Evolutionary conservation across 495 filamentous ascomycete genomes (phyloP).

Genomic region (Podospora conica): DNA sequence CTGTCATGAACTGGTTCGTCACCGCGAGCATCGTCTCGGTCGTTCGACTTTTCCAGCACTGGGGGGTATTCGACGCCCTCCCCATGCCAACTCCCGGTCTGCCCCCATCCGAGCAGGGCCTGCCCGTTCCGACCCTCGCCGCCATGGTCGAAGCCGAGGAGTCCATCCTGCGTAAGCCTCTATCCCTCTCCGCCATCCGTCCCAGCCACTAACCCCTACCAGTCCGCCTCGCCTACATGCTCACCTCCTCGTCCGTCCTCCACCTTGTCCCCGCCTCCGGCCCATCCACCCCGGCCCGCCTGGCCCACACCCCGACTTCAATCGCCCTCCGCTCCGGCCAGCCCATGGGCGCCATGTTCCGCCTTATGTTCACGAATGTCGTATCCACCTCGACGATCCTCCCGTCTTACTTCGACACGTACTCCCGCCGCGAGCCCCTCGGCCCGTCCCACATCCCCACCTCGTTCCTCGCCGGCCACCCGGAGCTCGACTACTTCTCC

Average conservation of each 20-base stretch:
- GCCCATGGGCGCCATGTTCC: constrained; percentile 35
- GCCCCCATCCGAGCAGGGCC: constrained; percentile 8
- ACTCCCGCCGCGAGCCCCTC: constrained; percentile 26
- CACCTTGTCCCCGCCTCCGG: constrained; percentile 2
- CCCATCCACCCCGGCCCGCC: constrained; percentile 6
- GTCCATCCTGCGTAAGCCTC: constrained; percentile 20
- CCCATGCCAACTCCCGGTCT: constrained; percentile 9
- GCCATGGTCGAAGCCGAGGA: constrained; percentile 21
- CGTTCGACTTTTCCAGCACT: constrained; percentile 29
- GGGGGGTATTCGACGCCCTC: constrained; percentile 32
- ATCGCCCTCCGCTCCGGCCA: constrained; percentile 15
- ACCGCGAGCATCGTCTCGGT: constrained; percentile 23
- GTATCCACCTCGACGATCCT: constrained; percentile 19
- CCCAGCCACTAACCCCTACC: not conserved
- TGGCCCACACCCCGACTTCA: constrained; percentile 30
- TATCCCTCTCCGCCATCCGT: not conserved
- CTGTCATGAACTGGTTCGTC: constrained; percentile 25
- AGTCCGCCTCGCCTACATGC: constrained; percentile 29
- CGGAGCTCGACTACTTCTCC: constrained; percentile 22
- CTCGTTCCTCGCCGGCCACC: constrained; percentile 19
- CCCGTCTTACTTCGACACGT: constrained; percentile 29
- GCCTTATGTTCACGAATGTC: constrained; percentile 50
- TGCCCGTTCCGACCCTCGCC: constrained; percentile 26
- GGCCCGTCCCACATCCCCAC: constrained; percentile 25
- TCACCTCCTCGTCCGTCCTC: constrained; percentile 27